phyloP scores from a whole-genome alignment of 129 eudicot species.

The Lonicera japonica region DNA sequence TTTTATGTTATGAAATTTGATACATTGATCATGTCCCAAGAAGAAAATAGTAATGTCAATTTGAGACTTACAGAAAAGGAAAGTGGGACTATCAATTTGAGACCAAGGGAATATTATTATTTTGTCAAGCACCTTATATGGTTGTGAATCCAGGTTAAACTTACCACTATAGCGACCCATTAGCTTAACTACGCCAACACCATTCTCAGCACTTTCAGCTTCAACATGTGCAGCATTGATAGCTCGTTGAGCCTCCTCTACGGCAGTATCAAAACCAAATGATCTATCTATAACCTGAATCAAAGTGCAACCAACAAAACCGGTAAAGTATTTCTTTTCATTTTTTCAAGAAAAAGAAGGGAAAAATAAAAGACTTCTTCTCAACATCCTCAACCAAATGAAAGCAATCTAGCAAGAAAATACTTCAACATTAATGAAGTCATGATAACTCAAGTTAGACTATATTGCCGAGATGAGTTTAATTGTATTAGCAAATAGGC shows the following conservation, averaged over 20 bases:
- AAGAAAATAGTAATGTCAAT: too few relatives aligned
- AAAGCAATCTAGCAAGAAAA: too few relatives aligned
- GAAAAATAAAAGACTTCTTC: neutral
- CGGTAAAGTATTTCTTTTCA: neutral
- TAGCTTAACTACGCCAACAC: constrained; percentile 85
- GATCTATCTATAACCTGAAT: constrained; percentile 85
- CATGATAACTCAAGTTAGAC: too few relatives aligned
- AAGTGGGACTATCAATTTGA: neutral
- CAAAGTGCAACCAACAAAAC: constrained; percentile 14
- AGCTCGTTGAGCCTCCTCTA: constrained; percentile 98
- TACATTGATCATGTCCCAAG: too few relatives aligned
- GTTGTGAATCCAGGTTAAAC: neutral
- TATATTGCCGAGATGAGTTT: neutral
- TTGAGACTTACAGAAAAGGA: too few relatives aligned
- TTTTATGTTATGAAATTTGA: too few relatives aligned
- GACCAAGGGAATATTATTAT: neutral
- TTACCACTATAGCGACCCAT: constrained; percentile 98
- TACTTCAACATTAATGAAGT: too few relatives aligned
- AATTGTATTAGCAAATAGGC: neutral
- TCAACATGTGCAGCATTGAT: constrained; percentile 97
- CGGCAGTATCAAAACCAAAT: constrained; percentile 96
- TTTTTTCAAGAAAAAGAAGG: neutral
- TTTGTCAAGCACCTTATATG: neutral
- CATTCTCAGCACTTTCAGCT: constrained; percentile 90
- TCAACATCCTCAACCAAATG: neutral